These are phyloP conservation scores for Infundibulicybe gibba DNA, from an alignment of 768 basidiomycete genomes.

Conservation along the genomic window DNA sequence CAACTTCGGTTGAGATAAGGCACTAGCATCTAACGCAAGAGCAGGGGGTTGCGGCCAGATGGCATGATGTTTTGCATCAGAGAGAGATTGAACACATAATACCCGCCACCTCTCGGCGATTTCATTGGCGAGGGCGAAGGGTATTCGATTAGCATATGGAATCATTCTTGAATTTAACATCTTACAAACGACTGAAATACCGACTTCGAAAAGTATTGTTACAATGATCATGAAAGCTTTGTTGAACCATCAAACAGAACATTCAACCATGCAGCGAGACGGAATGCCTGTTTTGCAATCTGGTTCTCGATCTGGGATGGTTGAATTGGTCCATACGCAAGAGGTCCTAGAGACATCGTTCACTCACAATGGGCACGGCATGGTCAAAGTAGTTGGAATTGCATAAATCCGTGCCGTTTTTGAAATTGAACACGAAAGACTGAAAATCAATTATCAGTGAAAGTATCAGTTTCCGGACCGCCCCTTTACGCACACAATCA, in stretches of 20 bases:
- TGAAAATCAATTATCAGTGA: slow-evolving; percentile 10
- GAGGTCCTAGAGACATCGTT: not conserved
- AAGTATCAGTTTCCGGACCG: not conserved
- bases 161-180: no score
- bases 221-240: slow-evolving; percentile 25
- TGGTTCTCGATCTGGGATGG: slow-evolving; percentile 35
- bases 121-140: no score
- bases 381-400: slow-evolving; percentile 32
- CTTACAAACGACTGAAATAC: no score
- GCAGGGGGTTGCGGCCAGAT: no score
- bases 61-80: no score
- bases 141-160: no score
- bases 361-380: slow-evolving; percentile 31
- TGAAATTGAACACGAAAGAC: slow-evolving; percentile 40
- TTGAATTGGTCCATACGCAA: not conserved
- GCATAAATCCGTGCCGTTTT: slow-evolving; percentile 38
- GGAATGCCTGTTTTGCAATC: slow-evolving; percentile 43
- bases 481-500: slow-evolving; percentile 32
- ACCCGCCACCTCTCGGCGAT: no score
- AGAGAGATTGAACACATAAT: no score
- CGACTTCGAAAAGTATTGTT: no score
- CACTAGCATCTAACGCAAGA: no score
- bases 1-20: no score
- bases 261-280: slow-evolving; percentile 48
- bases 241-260: slow-evolving; percentile 41